Evolutionary conservation across 2,329 filamentous ascomycete genomes (phyloP).

Genomic region (Xylariaceae sp.): DNA sequence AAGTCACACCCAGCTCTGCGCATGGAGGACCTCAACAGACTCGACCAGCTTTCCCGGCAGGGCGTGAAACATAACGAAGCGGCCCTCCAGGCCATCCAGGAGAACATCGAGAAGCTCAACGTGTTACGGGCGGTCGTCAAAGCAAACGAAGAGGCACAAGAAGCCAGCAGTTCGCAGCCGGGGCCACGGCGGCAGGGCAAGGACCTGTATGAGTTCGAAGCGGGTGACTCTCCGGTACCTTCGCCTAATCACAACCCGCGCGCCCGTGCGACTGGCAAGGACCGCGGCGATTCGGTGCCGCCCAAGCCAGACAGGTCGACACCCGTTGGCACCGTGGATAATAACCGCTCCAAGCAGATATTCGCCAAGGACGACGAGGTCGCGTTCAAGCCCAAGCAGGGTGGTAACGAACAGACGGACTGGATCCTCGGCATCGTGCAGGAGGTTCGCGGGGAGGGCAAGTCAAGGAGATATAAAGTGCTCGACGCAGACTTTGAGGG

Average conservation of each 20-base stretch:
- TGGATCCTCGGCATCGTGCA: constrained; percentile 77
- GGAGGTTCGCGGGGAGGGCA: constrained; percentile 68
- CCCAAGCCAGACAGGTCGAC: constrained; percentile 41
- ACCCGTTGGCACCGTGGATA: constrained; percentile 32
- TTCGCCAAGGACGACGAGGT: constrained; percentile 61
- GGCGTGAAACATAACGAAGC: constrained; percentile 32
- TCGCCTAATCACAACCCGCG: constrained; percentile 36
- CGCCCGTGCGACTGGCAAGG: constrained; percentile 30
- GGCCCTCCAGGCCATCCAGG: constrained; percentile 7
- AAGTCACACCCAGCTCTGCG: constrained; percentile 26
- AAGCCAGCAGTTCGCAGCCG: constrained; percentile 30
- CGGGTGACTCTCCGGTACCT: constrained; percentile 38
- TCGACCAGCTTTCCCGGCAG: constrained; percentile 29
- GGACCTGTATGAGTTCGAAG: constrained; percentile 40
- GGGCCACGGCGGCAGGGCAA: constrained; percentile 26
- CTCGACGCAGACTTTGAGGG: constrained; percentile 74
- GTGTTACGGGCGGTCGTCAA: constrained; percentile 34
- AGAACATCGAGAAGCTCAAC: constrained; percentile 34
- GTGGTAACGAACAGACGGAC: constrained; percentile 47
- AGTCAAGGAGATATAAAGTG: constrained; percentile 72
- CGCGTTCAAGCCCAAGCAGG: constrained; percentile 57
- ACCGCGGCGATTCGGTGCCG: constrained; percentile 46
- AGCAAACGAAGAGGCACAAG: constrained; percentile 28
- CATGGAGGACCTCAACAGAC: constrained; percentile 30
- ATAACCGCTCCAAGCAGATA: constrained; percentile 47